Base-by-base conservation (phyloP, 805 yeast genomes). In the Pichia heedii region DNA sequence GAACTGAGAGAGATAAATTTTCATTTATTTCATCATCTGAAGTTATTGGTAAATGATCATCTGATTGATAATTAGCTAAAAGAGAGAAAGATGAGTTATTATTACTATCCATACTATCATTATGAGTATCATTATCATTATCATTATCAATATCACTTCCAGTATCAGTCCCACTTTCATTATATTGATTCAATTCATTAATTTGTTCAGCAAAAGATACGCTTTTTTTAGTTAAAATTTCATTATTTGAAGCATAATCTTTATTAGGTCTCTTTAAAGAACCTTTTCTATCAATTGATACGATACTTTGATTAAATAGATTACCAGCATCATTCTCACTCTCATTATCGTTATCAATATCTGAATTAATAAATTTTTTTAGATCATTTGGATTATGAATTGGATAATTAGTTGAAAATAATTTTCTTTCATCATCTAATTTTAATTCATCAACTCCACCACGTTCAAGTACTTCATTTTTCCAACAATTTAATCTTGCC, bases 401-500 rank as follows among this genome's bases (percentile, higher is more conserved):
- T 32, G 51, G 52, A 5, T 53, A 51, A 37, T 56, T 55, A 1
- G 48, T 36, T 36, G 50, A 52, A 42, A 60, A 58, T 26, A 51
- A 46, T 41, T 54, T 52, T 22, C 53, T 38, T 38, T 61, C 62
- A 13, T 58, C 62, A 13, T 47, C 47, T 9, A 57, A 49, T 16
- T 56, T 42, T 12, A 48, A 46, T 5, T 48, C 47, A 8, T 48
- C 37, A 30, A 34, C 49, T 11, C 53, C 54, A 24, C 57, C 52
- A 44, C 66, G 60, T 54, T 76, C 82, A 26, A 74, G 58, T 44
- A 82, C 86, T 60, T 86, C 96, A 63, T 90, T 90, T 52, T 86
- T 81, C 77, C 90, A 86, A 63, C 96, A 85, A 60, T 93, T 93
- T 34, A 89, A 68, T 44, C 97, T 71, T 0, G 98, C 98, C 42